A percentile compares a stretch with the other conserved stretches of the same genome.
Conservation (phyloP, 2,329 filamentous ascomycete genomes). For the Trichoderma sp. region DNA sequence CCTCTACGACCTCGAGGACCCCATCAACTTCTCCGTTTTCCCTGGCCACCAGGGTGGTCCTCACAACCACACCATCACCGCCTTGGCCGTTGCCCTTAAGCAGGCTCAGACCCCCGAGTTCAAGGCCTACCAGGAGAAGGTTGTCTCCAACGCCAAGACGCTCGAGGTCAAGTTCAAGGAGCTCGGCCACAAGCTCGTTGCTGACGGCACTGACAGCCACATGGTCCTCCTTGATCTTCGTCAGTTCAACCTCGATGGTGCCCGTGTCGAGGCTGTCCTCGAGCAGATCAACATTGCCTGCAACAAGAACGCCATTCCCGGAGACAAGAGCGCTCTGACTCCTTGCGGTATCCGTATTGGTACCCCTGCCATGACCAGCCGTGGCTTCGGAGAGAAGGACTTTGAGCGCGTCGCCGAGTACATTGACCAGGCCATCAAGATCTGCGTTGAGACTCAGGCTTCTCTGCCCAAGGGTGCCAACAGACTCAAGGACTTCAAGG, state of each 20-base stretch:
- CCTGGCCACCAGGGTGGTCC: constrained; percentile 97
- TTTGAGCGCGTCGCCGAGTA: constrained; percentile 89
- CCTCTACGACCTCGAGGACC: constrained; percentile 89
- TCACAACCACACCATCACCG: constrained; percentile 99
- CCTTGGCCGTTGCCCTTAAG: constrained; percentile 90
- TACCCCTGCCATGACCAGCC: constrained; percentile 94
- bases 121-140: constrained; percentile 90
- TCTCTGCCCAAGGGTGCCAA: constrained; percentile 93
- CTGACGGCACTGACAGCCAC: constrained; percentile 95
- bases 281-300: constrained; percentile 98
- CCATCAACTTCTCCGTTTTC: constrained; percentile 99
- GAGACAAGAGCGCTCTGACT: constrained; percentile 95
- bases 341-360: constrained; percentile 95
- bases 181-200: constrained; percentile 91
- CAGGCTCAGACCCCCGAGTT: constrained; percentile 91
- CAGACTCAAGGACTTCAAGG: constrained; percentile 99
- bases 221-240: constrained; percentile 96
- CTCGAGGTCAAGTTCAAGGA: constrained; percentile 83
- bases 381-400: constrained; percentile 89
- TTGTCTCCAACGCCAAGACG: constrained; percentile 90
- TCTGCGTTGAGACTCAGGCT: constrained; percentile 85
- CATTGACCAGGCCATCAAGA: constrained; percentile 86
- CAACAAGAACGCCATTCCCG: constrained; percentile 99
- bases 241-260: constrained; percentile 83
- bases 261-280: constrained; percentile 91